Percentiles rank a stretch among this genome's conserved stretches.
Evolutionary conservation across 768 basidiomycete genomes (phyloP).

Genomic region (Phanerochaete sordida): DNA sequence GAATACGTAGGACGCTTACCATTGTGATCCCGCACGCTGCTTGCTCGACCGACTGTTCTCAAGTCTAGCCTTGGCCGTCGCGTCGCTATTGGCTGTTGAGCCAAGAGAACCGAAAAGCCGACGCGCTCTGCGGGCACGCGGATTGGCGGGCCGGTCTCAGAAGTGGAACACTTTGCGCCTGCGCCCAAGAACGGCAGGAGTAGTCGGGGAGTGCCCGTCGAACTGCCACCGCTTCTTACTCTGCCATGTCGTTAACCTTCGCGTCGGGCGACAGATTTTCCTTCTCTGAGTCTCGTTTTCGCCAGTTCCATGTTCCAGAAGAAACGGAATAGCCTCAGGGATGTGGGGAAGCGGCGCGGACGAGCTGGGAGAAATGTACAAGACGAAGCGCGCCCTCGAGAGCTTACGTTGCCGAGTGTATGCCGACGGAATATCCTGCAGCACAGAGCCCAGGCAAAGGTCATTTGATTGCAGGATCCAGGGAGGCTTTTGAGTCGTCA

Average conservation of each 20-base stretch:
- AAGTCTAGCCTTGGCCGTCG: not conserved
- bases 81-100: not conserved
- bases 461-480: slow-evolving; percentile 6
- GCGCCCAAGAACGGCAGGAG: not conserved
- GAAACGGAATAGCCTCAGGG: not conserved
- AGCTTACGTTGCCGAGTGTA: not conserved
- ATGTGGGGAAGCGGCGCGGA: not conserved
- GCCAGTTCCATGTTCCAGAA: not conserved
- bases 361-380: not conserved
- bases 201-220: not conserved
- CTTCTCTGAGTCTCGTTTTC: not conserved
- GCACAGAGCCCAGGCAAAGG: not conserved
- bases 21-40: not conserved
- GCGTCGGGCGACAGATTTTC: not conserved
- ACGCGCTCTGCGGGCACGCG: not conserved
- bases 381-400: slow-evolving; percentile 3
- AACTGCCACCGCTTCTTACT: not conserved
- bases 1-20: not conserved
- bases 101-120: not conserved
- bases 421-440: slow-evolving; percentile 6
- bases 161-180: not conserved
- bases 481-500: not conserved
- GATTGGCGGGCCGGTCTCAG: not conserved
- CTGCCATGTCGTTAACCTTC: not conserved
- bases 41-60: not conserved